Evolutionary conservation across 345 rosid species (phyloP).

Genomic region (Euphorbia pulcherrima): DNA sequence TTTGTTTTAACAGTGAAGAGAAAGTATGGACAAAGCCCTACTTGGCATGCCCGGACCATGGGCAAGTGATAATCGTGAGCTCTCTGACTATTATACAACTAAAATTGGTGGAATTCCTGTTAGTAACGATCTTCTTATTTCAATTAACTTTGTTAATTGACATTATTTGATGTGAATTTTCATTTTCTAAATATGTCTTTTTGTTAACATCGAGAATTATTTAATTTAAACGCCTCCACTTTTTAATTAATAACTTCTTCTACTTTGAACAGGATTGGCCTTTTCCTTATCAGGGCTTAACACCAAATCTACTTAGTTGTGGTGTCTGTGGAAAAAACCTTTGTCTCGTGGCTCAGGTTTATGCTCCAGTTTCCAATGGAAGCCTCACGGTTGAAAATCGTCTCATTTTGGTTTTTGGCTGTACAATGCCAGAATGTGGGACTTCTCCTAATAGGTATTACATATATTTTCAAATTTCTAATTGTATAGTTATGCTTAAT

Average conservation of each 20-base stretch:
- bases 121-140: conserved; percentile 9
- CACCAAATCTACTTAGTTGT: conserved; percentile 42
- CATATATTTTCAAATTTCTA: not conserved
- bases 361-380: conserved; percentile 60
- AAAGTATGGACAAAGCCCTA: conserved; percentile 35
- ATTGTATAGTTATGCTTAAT: not conserved
- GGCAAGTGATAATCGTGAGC: conserved; percentile 66
- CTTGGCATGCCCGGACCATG: conserved; percentile 84
- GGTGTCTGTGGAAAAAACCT: conserved; percentile 54
- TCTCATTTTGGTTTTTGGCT: conserved; percentile 59
- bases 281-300: conserved; percentile 37
- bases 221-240: not conserved
- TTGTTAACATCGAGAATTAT: too few relatives aligned
- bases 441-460: conserved; percentile 54
- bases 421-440: conserved; percentile 55
- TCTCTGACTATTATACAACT: conserved; percentile 63
- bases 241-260: not conserved
- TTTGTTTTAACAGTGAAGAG: not conserved
- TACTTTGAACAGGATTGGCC: conserved; percentile 68
- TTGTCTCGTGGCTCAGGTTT: conserved; percentile 80
- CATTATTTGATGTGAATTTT: not conserved
- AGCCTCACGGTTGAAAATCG: conserved; percentile 54
- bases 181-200: too few relatives aligned
- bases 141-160: not conserved
- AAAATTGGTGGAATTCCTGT: conserved; percentile 92